Evolutionary conservation across 75 land plant species (phyloP), one percentile per base, ranked within the genome.

Genomic region (Cunninghamia lanceolata): DNA sequence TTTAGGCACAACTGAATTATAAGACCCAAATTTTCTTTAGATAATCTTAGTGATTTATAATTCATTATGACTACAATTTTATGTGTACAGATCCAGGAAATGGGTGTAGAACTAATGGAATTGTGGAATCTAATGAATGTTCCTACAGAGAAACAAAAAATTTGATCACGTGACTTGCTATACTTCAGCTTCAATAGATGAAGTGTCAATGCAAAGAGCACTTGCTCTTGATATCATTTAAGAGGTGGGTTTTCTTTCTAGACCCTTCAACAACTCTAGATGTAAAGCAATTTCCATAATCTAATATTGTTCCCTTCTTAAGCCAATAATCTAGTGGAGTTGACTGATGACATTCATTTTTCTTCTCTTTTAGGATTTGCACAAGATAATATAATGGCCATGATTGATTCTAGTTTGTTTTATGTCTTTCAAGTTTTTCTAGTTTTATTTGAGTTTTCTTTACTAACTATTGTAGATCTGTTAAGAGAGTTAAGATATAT

Each of bases 151-250:
- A 91, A 91, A 59, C 92, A 88, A 84, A 88, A 88, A 53, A 59
- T 91, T 91, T 77, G 84, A 90, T 34, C 92, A 91, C 88, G 89
- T 91, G 28, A 91, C 91, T 46, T 88, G 91, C 83, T 59, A 85
- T 70, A 82, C 90, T 78, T 42, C 86, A 50, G 86, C 89, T 43
- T 74, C 86, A 54, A 91, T 85, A 3, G 85, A 85, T 35, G 91
- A 91, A 40, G 84, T 91, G 59, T 56, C 85, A 35, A 52, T 83
- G 32, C 89, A 89, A 34, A 79, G 89, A 71, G 87, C 92, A 6
- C 91, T 91, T 54, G 83, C 92, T 7, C n/a, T 87, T 34, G 91
- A 90, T 52, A 85, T 74, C 52, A 90, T 91, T 50, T 89, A 90
- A 53, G 85, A 91, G 92, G 92, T 91, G 15, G 38, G 87, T 28